Base-by-base conservation (phyloP, 2,329 filamentous ascomycete genomes). In the Didymella segeticola region DNA sequence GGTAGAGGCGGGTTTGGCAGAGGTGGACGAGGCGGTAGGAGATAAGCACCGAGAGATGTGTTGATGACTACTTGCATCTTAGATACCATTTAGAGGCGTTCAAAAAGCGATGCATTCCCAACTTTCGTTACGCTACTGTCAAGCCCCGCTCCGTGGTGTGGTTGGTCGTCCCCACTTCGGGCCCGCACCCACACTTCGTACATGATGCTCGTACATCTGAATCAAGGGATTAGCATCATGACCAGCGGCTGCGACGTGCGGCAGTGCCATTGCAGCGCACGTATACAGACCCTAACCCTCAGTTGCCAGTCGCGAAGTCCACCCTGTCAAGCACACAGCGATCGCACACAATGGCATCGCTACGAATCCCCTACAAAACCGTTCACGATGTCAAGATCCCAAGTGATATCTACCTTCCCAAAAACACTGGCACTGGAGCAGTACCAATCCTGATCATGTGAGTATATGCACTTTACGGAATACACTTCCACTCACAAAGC, bases 71-170 rank as follows among this genome's bases (percentile, higher is more conserved):
- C 5, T 47, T 48, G 45, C 51, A 54, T 48, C 22, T 49, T 54
- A 54, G 51, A 54, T 54, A 54, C 51, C 51, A 54, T 54, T 47
- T 34, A 19, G 23, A 48, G 51, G 51, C 51, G 51, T 54, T 54
- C 26, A 43, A 43, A 48, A 53, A 34, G 39, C 34, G 38, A 27
- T 43, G 31, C 10, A 36, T 17, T n/a, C n/a, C n/a, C n/a, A n/a
- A n/a, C n/a, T n/a, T n/a, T n/a, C n/a, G n/a, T n/a, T n/a, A n/a
- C n/a, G n/a, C n/a, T n/a, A n/a, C n/a, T n/a, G n/a, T n/a, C n/a
- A n/a, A n/a, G n/a, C n/a, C n/a, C n/a, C n/a, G n/a, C n/a, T n/a
- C n/a, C n/a, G n/a, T n/a, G n/a, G n/a, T 26, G 5, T 26, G 25
- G 20, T 48, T 22, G 9, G 11, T 11, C 14, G 27, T 34, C 46